A percentile compares a stretch with the other conserved stretches of the same genome.
Conservation (phyloP, 2,329 filamentous ascomycete species). For the Falciphora oryzae region DNA sequence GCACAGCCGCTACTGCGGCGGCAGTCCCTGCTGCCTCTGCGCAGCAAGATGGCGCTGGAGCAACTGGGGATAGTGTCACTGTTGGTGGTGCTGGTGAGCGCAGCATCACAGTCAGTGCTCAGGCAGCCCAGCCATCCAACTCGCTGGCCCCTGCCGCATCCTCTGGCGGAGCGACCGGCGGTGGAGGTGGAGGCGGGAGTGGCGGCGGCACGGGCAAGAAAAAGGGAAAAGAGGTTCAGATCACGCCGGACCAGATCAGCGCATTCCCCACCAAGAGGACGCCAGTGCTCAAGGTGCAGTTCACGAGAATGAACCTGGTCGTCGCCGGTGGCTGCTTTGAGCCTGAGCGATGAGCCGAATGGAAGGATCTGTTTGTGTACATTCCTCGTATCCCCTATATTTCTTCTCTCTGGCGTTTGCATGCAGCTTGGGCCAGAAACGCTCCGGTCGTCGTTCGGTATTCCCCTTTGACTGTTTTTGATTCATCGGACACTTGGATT, state of each 20-base stretch:
- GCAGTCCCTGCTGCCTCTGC: not conserved
- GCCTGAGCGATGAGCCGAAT: slow-evolving; percentile 24
- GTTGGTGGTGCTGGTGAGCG: slow-evolving; percentile 32
- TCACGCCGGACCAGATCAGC: slow-evolving; percentile 88
- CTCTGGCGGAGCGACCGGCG: slow-evolving; percentile 26
- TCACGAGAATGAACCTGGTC: slow-evolving; percentile 92
- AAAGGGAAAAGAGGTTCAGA: slow-evolving; percentile 82
- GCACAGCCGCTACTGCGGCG: slow-evolving; percentile 7
- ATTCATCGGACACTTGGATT: too few relatives aligned
- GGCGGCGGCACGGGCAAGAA: slow-evolving; percentile 49
- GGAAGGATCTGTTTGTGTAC: not conserved
- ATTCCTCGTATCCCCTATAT: not conserved
- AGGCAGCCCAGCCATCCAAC: slow-evolving; percentile 36
- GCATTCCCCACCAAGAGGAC: slow-evolving; percentile 96
- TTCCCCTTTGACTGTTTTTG: too few relatives aligned
- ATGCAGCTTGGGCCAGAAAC: not conserved
- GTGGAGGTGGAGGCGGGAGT: slow-evolving; percentile 23
- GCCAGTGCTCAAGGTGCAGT: slow-evolving; percentile 86
- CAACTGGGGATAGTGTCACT: slow-evolving; percentile 30
- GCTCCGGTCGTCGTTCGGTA: too few relatives aligned
- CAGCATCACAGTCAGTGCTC: slow-evolving; percentile 33
- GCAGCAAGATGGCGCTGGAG: slow-evolving; percentile 23
- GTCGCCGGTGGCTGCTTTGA: slow-evolving; percentile 73
- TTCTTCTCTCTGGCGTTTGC: slow-evolving; percentile 2
- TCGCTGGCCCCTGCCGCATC: slow-evolving; percentile 18